A percentile compares a stretch with the other conserved stretches of the same genome.
Conservation (phyloP, 75 land plant species). For the Sequoiadendron giganteum region DNA sequence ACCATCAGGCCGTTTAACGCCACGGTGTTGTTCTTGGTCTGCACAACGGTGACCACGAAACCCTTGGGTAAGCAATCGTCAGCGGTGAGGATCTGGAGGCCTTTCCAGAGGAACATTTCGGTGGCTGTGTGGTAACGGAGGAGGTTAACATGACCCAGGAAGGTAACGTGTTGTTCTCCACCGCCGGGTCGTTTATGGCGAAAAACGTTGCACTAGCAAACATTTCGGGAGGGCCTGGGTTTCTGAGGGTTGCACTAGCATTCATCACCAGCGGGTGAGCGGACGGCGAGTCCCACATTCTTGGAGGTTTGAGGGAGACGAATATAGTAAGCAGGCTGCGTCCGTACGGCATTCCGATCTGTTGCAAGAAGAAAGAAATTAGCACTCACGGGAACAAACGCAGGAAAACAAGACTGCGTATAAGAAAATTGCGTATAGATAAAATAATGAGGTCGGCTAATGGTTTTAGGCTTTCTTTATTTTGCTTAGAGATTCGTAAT, state of each 20-base stretch:
- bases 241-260: neutral
- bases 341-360: no score
- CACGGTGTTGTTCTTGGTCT: neutral
- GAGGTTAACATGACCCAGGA: conserved; percentile 1
- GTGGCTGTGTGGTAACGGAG: conserved; percentile 7
- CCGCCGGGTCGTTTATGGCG: neutral
- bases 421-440: no score
- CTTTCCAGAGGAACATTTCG: neutral
- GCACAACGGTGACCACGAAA: neutral
- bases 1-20: neutral
- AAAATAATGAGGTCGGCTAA: no score
- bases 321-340: no score
- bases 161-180: neutral
- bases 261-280: neutral
- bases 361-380: no score
- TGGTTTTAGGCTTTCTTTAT: no score
- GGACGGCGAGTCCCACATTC: neutral
- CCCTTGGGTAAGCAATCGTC: neutral
- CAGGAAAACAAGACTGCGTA: no score
- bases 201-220: neutral
- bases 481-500: no score
- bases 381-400: no score
- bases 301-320: no score
- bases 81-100: neutral
- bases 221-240: neutral